Percentiles rank a stretch among this genome's conserved stretches.
Evolutionary conservation across 352 stramenopile genomes (phyloP).

Genomic region (Pythium plurisporium): DNA sequence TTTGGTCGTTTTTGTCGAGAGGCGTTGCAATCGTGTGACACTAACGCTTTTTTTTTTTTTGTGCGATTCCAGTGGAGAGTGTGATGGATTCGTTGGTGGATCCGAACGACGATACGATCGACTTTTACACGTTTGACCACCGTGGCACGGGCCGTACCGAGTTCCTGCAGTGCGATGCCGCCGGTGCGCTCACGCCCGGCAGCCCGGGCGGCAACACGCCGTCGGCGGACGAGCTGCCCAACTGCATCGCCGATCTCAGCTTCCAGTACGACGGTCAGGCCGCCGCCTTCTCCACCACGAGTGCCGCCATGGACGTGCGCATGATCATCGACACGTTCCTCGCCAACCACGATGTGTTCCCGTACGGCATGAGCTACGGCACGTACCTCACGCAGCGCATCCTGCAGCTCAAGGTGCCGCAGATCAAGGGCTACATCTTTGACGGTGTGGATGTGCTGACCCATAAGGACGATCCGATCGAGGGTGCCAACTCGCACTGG

Average conservation of each 20-base stretch:
- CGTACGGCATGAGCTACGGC: constrained; percentile 28
- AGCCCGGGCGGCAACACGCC: constrained; percentile 9
- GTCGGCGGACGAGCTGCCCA: constrained; percentile 14
- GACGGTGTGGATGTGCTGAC: constrained; percentile 21
- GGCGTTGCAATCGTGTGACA: background rate
- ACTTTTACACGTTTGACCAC: constrained; percentile 34
- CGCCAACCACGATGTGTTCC: constrained; percentile 14
- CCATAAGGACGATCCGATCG: background rate
- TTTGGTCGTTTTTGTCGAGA: background rate
- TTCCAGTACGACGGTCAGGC: constrained; percentile 23
- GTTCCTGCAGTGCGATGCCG: constrained; percentile 23
- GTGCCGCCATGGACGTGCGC: constrained; percentile 21
- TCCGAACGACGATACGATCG: constrained; percentile 9
- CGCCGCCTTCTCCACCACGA: constrained; percentile 16
- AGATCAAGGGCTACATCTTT: constrained; percentile 29
- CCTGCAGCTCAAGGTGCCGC: constrained; percentile 20
- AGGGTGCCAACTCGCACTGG: constrained; percentile 17
- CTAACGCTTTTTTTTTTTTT: background rate
- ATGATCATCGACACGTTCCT: constrained; percentile 21
- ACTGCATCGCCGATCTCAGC: constrained; percentile 23
- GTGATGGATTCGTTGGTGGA: constrained; percentile 8
- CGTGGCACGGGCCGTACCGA: constrained; percentile 31
- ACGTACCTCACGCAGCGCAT: constrained; percentile 28
- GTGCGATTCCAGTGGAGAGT: constrained; percentile 11
- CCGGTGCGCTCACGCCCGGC: constrained; percentile 19